Evolutionary conservation across 306 rosid genomes (phyloP).

Genomic region (Fragaria nilgerrensis): DNA sequence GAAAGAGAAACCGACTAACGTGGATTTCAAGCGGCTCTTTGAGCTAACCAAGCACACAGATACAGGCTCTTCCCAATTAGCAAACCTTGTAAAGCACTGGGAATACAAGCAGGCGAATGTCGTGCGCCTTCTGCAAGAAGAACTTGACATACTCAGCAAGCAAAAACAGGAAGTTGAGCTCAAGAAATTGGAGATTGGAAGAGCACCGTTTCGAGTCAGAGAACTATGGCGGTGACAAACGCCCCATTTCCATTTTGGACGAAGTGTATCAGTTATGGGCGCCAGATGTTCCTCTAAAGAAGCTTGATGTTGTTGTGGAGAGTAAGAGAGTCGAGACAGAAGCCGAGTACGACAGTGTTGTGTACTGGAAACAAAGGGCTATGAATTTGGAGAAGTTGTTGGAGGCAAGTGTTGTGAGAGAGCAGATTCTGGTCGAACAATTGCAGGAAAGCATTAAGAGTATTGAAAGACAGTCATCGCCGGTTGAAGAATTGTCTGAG

Average conservation of each 20-base stretch:
- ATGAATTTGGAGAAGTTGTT: conserved; percentile 57
- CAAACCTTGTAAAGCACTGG: conserved; percentile 78
- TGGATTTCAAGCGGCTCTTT: conserved; percentile 76
- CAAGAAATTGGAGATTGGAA: conserved; percentile 76
- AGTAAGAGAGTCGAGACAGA: conserved; percentile 72
- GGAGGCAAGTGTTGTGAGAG: conserved; percentile 72
- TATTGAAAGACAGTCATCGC: conserved; percentile 77
- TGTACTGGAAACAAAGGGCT: conserved; percentile 80
- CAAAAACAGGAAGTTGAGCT: conserved; percentile 82
- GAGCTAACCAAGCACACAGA: conserved; percentile 85
- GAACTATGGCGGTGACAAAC: conserved; percentile 65
- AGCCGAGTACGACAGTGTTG: conserved; percentile 71
- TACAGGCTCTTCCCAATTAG: conserved; percentile 81
- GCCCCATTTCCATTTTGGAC: conserved; percentile 83
- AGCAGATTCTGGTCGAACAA: conserved; percentile 61
- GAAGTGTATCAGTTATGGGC: conserved; percentile 78
- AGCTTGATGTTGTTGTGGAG: conserved; percentile 57
- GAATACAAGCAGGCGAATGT: conserved; percentile 91
- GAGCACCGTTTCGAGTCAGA: conserved; percentile 74
- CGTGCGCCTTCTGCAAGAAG: conserved; percentile 80
- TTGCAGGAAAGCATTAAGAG: conserved; percentile 67
- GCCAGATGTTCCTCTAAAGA: conserved; percentile 53
- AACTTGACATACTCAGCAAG: conserved; percentile 71
- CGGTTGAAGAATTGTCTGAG: conserved; percentile 86
- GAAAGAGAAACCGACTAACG: conserved; percentile 71